Evolutionary conservation across 2,329 filamentous ascomycete species (phyloP).

Genomic region (Beauveria rudraprayagi): DNA sequence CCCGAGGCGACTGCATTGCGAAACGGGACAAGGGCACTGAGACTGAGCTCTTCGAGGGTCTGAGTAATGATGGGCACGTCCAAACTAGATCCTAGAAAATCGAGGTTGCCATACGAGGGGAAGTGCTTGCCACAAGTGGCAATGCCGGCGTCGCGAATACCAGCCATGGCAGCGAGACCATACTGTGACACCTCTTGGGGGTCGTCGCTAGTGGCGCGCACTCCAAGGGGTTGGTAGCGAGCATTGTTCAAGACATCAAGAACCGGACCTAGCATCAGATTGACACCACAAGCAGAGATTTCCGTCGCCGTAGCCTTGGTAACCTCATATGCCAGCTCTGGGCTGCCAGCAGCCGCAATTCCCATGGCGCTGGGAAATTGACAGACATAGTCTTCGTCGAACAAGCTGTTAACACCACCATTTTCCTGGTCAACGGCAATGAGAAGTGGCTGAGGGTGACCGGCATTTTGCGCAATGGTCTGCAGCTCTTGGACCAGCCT

Average conservation of each 20-base stretch:
- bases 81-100: slow-evolving; percentile 82
- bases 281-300: slow-evolving; percentile 86
- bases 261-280: slow-evolving; percentile 89
- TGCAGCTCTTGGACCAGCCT: slow-evolving; percentile 84
- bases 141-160: slow-evolving; percentile 84
- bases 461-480: slow-evolving; percentile 81
- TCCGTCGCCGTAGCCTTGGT: slow-evolving; percentile 91
- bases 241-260: slow-evolving; percentile 92
- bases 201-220: slow-evolving; percentile 84
- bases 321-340: slow-evolving; percentile 77
- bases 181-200: slow-evolving; percentile 92
- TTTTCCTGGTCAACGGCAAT: slow-evolving; percentile 97
- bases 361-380: slow-evolving; percentile 98
- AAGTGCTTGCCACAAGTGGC: slow-evolving; percentile 94
- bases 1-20: slow-evolving; percentile 81
- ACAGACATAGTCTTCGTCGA: slow-evolving; percentile 90
- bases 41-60: slow-evolving; percentile 80
- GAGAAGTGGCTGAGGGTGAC: slow-evolving; percentile 78
- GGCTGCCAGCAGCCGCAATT: slow-evolving; percentile 81
- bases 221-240: slow-evolving; percentile 81
- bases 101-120: slow-evolving; percentile 89
- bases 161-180: slow-evolving; percentile 82
- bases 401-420: slow-evolving; percentile 93
- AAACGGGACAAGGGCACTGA: slow-evolving; percentile 89
- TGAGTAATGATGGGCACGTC: slow-evolving; percentile 96